These are phyloP conservation scores for Rhipidocladum racemiflorum DNA, from an alignment of 176 grass and related monocot species.

Conservation along the genomic window DNA sequence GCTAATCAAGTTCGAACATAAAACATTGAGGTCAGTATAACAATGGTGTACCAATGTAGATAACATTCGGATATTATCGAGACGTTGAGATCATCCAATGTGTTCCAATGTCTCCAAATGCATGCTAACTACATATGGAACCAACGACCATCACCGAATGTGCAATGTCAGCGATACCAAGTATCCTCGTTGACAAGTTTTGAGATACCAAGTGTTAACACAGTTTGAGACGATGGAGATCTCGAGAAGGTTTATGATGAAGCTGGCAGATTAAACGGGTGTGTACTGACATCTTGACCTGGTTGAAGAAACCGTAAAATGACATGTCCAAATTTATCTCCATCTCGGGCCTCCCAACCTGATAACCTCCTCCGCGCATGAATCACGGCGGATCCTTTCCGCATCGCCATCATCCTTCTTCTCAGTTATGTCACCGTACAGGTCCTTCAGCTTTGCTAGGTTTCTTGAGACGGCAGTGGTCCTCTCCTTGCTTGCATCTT, in stretches of 20 bases:
- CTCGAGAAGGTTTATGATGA: not conserved
- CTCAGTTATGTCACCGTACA: conserved; percentile 68
- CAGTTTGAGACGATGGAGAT: not conserved
- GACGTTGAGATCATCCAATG: not conserved
- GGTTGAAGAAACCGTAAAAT: not conserved
- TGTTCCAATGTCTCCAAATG: not conserved
- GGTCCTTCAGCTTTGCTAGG: conserved; percentile 80
- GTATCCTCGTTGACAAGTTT: not conserved
- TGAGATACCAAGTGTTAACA: not conserved
- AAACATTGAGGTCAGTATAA: not conserved
- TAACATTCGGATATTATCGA: not conserved
- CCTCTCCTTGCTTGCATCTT: conserved; percentile 42
- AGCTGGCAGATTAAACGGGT: not conserved
- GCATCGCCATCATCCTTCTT: conserved; percentile 50
- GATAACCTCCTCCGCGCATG: conserved; percentile 81
- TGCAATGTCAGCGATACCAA: not conserved
- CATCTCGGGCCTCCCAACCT: conserved; percentile 63
- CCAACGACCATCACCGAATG: not conserved
- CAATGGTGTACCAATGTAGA: not conserved
- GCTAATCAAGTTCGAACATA: not conserved
- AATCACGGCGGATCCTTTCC: conserved; percentile 49
- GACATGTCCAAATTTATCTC: conserved; percentile 43
- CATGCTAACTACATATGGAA: not conserved
- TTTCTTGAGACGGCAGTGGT: conserved; percentile 47
- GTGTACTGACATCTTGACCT: not conserved